These are phyloP conservation scores for Rhodotorula mucilaginosa DNA, from an alignment of 1,284 basidiomycete species.

Conservation along the genomic window DNA sequence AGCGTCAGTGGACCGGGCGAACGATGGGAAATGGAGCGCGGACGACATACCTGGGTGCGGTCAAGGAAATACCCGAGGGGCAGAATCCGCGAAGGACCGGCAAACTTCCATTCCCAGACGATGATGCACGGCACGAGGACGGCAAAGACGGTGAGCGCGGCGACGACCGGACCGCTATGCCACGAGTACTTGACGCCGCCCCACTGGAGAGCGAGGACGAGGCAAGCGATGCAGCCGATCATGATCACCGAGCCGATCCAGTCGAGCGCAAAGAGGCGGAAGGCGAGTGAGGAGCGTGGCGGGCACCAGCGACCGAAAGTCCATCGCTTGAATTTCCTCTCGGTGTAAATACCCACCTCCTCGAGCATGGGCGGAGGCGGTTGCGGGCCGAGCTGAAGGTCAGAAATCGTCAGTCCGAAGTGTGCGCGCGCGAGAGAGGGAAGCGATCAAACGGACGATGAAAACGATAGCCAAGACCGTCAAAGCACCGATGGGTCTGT, in stretches of 20 bases:
- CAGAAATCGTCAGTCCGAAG: not conserved
- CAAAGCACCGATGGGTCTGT: slow-evolving; percentile 40
- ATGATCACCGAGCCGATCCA: slow-evolving; percentile 45
- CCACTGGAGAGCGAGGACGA: slow-evolving; percentile 46
- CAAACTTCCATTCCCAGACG: slow-evolving; percentile 48
- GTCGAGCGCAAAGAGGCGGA: slow-evolving; percentile 44
- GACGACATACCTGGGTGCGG: slow-evolving; percentile 44
- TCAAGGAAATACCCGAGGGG: slow-evolving; percentile 48
- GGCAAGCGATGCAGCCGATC: slow-evolving; percentile 44
- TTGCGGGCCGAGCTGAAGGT: slow-evolving; percentile 29
- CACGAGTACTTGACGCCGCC: slow-evolving; percentile 47
- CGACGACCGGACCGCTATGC: slow-evolving; percentile 49
- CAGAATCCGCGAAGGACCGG: slow-evolving; percentile 50
- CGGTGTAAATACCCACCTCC: slow-evolving; percentile 29
- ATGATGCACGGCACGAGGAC: slow-evolving; percentile 49
- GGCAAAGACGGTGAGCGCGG: slow-evolving; percentile 46
- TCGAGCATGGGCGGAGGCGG: slow-evolving; percentile 32
- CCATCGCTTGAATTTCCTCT: slow-evolving; percentile 32
- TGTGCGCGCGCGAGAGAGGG: too few relatives aligned
- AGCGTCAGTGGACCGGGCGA: too few relatives aligned
- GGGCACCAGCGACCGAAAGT: slow-evolving; percentile 19
- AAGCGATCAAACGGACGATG: slow-evolving; percentile 15
- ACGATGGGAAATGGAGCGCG: too few relatives aligned
- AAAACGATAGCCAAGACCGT: slow-evolving; percentile 35
- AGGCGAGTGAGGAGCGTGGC: slow-evolving; percentile 15